Base-by-base conservation (phyloP, 768 basidiomycete species). In the Panellus pusillus region DNA sequence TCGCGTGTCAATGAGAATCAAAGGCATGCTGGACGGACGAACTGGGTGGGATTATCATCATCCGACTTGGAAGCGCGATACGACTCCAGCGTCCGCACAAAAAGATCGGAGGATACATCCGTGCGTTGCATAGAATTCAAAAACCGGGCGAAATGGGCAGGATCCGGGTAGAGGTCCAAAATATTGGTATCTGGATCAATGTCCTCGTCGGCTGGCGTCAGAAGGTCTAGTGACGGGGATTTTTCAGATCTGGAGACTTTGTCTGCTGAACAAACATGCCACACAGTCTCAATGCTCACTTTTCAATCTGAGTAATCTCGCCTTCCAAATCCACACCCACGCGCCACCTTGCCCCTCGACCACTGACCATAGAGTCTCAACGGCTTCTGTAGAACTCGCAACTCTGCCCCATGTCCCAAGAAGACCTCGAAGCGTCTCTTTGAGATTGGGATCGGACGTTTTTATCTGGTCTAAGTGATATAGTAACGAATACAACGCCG, bases 341-440 rank as follows among this genome's bases (percentile, higher is more conserved):
- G 75, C 69, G 3, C 74, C 68, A 17, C 75, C 74, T 50, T 80
- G 73, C 12, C 75, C 75, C 40, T 68, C 70, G 18, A 89, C 70
- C 38, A 93, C 75, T 9, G 68, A 68, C 84, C 84, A 87, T 4
- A 93, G 61, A 1, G 79, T 76, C 15, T 72, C 69, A 15, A 80
- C 58, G 0, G 81, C 88, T 48, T 86, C 83, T 6, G 70, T 60
- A 6, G 68, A 62, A 32, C 75, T 75, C 0, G 85, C 76, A 4
- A 89, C 78, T 54, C 87, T 81, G 0, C 83, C 91, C 93, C 92
- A 96, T 0, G 87, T 86, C 4, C 75, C 66, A 18, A 95, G 68
- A 13, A 93, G 64, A 9, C 82, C 83, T 17, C 70, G 74, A 3
- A 90, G 70, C 2, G 78, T 75, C 61, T 85, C 83, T 56, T 76